Evolutionary conservation across 495 filamentous ascomycete genomes (phyloP).

Genomic region (Aspergillus sclerotiicarbonarius): DNA sequence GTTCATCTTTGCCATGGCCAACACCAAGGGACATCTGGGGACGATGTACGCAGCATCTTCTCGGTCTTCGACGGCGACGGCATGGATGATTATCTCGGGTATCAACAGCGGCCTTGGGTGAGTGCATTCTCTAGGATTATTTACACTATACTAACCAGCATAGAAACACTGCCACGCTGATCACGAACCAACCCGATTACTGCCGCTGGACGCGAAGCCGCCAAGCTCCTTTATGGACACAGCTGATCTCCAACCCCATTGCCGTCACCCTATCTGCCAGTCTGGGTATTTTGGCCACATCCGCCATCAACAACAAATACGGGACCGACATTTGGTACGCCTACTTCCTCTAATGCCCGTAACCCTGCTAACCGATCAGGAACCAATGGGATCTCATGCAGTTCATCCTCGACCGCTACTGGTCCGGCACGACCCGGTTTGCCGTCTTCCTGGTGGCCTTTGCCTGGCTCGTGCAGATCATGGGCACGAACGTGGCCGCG

Average conservation of each 20-base stretch:
- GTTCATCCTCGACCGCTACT: constrained; percentile 29
- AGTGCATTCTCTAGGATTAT: neutral
- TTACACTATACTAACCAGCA: neutral
- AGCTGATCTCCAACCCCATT: constrained; percentile 37
- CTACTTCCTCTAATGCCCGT: neutral
- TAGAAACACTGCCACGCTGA: constrained; percentile 38
- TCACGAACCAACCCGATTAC: constrained; percentile 42
- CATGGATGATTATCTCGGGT: constrained; percentile 39
- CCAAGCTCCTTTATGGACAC: constrained; percentile 36
- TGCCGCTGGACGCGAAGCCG: constrained; percentile 36
- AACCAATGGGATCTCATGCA: constrained; percentile 37
- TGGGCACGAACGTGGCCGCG: constrained; percentile 34
- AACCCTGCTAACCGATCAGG: constrained; percentile 10
- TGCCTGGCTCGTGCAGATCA: constrained; percentile 26
- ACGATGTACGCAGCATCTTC: constrained; percentile 21
- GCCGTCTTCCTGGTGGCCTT: constrained; percentile 37
- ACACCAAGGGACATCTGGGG: constrained; percentile 36
- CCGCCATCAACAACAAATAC: constrained; percentile 40
- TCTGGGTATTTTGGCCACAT: constrained; percentile 41
- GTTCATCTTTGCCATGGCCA: constrained; percentile 30
- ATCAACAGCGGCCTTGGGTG: constrained; percentile 42
- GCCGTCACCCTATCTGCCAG: constrained; percentile 39
- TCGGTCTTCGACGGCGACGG: constrained; percentile 20
- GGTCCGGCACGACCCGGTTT: constrained; percentile 28
- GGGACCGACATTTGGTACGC: constrained; percentile 29